Evolutionary conservation across 1,284 basidiomycete species (phyloP).

Genomic region (Papiliotrema nemorosa): DNA sequence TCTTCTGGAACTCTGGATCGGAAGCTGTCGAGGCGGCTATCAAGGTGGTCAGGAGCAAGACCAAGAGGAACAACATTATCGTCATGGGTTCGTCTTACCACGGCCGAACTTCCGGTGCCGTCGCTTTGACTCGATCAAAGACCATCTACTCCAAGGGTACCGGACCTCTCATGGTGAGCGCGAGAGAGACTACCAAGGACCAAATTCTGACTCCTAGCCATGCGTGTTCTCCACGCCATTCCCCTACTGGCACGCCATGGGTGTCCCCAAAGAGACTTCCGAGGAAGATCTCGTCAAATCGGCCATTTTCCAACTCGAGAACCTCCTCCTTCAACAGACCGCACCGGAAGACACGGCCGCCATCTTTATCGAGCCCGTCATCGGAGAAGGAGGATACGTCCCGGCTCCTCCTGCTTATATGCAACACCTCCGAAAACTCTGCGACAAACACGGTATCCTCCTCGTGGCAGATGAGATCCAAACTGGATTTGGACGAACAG

Average conservation of each 20-base stretch:
- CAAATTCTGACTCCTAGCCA: constrained; percentile 55
- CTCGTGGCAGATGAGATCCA: constrained; percentile 55
- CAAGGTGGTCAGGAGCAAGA: constrained; percentile 63
- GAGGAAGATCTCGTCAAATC: constrained; percentile 62
- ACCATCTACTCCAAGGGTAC: constrained; percentile 79
- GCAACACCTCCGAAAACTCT: constrained; percentile 70
- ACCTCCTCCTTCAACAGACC: constrained; percentile 80
- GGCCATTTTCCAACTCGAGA: constrained; percentile 72
- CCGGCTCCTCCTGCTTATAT: constrained; percentile 76
- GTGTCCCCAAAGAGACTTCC: constrained; percentile 60
- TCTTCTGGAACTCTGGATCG: constrained; percentile 77
- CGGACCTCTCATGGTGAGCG: constrained; percentile 71
- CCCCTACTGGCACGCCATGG: constrained; percentile 89
- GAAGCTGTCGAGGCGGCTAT: constrained; percentile 44
- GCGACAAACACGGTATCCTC: constrained; percentile 73
- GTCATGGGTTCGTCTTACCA: constrained; percentile 86
- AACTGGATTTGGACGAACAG: constrained; percentile 51
- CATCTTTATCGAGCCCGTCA: constrained; percentile 82
- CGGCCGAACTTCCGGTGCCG: constrained; percentile 82
- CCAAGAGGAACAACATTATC: constrained; percentile 81
- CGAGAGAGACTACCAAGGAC: neutral
- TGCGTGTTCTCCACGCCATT: constrained; percentile 76
- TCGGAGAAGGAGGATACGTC: constrained; percentile 91
- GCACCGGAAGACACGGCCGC: constrained; percentile 82
- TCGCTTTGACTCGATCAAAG: constrained; percentile 80